phyloP scores from a whole-genome alignment of 1,284 basidiomycete species.

The Leccinum griseonigrum region DNA sequence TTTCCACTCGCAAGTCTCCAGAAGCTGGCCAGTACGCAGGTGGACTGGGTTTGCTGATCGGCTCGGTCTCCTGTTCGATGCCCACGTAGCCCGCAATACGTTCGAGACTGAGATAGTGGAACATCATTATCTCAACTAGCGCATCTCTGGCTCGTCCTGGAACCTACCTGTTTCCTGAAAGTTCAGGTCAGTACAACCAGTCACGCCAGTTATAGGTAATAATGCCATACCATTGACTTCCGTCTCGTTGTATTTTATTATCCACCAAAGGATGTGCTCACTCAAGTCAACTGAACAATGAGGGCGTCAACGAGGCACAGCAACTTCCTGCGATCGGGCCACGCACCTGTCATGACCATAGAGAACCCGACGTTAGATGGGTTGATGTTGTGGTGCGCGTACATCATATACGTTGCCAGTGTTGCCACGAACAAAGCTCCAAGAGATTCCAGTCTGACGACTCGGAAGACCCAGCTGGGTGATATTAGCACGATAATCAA shows the following conservation, averaged over 20 bases:
- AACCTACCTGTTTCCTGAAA: constrained; percentile 14
- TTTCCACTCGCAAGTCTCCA: constrained; percentile 63
- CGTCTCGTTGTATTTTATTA: constrained; percentile 7
- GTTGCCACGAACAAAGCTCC: constrained; percentile 52
- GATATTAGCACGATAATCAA: not conserved
- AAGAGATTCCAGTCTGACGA: constrained; percentile 47
- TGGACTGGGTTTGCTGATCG: constrained; percentile 50
- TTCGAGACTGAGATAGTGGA: constrained; percentile 50
- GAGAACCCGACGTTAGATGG: constrained; percentile 50
- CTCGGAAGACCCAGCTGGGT: constrained; percentile 45
- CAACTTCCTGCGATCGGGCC: constrained; percentile 37
- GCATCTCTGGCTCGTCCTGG: not conserved
- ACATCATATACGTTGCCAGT: constrained; percentile 47
- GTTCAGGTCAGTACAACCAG: not conserved
- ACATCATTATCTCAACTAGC: not conserved
- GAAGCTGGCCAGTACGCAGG: constrained; percentile 80
- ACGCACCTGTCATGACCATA: constrained; percentile 44
- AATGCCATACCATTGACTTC: constrained; percentile 11
- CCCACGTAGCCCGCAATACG: constrained; percentile 70
- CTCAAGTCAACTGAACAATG: constrained; percentile 1
- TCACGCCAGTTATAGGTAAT: not conserved
- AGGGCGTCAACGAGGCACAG: not conserved
- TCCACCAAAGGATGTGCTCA: constrained; percentile 7
- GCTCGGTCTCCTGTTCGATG: constrained; percentile 69
- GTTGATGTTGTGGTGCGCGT: constrained; percentile 34